phyloP scores from a whole-genome alignment of 805 yeast genomes.

The Ogataea glucozyma region DNA sequence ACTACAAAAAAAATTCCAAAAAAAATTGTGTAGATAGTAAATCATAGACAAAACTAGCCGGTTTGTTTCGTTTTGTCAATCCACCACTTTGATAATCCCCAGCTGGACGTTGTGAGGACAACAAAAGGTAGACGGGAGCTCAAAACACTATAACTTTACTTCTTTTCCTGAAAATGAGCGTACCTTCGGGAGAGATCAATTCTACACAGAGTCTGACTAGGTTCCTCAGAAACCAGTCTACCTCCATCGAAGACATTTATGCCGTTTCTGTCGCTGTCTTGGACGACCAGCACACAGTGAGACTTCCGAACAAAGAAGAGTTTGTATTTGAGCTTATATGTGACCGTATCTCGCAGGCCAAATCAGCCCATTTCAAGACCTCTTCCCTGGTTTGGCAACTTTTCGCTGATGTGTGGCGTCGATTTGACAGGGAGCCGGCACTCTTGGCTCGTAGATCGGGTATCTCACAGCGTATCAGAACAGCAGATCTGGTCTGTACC shows the following conservation, averaged over 20 bases:
- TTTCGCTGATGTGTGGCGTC: constrained; percentile 37
- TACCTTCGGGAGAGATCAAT: neutral
- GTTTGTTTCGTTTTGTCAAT: too few relatives aligned
- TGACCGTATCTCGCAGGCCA: constrained; percentile 58
- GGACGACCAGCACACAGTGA: constrained; percentile 35
- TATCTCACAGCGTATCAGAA: constrained; percentile 42
- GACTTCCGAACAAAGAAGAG: constrained; percentile 54
- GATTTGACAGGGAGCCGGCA: constrained; percentile 15
- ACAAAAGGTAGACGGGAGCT: too few relatives aligned
- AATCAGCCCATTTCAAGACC: constrained; percentile 44
- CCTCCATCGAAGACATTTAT: constrained; percentile 44
- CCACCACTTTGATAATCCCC: too few relatives aligned
- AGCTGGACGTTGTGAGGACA: neutral
- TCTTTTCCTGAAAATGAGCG: constrained; percentile 1
- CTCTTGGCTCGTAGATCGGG: constrained; percentile 40
- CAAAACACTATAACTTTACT: neutral
- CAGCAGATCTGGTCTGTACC: constrained; percentile 38
- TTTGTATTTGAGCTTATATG: constrained; percentile 61
- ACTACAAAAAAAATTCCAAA: neutral
- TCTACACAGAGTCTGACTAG: constrained; percentile 56
- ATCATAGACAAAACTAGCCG: too few relatives aligned
- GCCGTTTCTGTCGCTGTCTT: constrained; percentile 36
- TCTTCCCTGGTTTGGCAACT: constrained; percentile 51
- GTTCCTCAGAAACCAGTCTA: constrained; percentile 55
- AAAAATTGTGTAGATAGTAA: neutral